phyloP scores from a whole-genome alignment of 2,329 filamentous ascomycete species.

The Colletotrichum lini region DNA sequence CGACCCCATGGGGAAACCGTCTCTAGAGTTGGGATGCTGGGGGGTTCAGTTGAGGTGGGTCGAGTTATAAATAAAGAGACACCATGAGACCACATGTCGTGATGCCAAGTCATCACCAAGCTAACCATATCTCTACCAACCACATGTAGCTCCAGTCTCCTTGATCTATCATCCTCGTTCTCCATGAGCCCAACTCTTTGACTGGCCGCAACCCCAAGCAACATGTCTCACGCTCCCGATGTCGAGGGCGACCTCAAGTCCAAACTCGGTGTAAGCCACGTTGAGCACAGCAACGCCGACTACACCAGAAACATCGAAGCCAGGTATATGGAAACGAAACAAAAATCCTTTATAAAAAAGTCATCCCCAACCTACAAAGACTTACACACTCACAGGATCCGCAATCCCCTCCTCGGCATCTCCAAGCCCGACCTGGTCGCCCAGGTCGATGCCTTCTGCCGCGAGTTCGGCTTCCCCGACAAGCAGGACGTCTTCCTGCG shows the following conservation, averaged over 20 bases:
- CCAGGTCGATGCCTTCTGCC: conserved; percentile 47
- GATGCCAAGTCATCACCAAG: not conserved
- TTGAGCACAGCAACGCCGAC: conserved; percentile 46
- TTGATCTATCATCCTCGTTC: not conserved
- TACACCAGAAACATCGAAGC: conserved; percentile 52
- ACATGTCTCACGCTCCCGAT: conserved; percentile 38
- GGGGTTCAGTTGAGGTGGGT: not conserved
- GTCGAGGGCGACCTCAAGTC: conserved; percentile 46
- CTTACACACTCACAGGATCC: conserved; percentile 43
- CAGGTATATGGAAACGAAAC: conserved; percentile 44
- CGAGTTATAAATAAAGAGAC: conserved; percentile 30
- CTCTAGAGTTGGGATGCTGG: not conserved
- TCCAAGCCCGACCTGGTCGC: conserved; percentile 44
- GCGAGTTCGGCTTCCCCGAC: conserved; percentile 47
- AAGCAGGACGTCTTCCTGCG: conserved; percentile 48
- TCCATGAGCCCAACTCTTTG: not conserved
- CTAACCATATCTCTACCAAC: no score
- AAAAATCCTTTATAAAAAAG: no score
- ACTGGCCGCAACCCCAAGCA: not conserved
- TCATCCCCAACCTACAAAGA: not conserved
- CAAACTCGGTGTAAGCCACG: conserved; percentile 38
- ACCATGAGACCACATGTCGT: not conserved
- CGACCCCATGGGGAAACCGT: conserved; percentile 18
- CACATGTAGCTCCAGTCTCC: no score
- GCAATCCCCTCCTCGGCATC: conserved; percentile 48